phyloP scores from a whole-genome alignment of 768 basidiomycete genomes.

The Xerocomus potaroensis region DNA sequence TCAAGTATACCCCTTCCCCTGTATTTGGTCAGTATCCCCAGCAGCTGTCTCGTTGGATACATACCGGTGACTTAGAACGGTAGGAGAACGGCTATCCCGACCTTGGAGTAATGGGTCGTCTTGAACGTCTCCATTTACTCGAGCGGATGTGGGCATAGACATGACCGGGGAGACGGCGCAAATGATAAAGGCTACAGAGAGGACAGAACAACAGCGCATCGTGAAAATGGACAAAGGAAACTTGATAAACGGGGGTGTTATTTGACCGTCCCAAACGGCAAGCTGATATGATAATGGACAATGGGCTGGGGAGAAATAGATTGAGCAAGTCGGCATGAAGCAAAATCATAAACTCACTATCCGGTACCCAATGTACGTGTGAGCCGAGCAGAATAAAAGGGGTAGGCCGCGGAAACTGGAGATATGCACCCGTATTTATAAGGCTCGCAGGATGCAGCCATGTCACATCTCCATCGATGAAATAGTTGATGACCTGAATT shows the following conservation, averaged over 20 bases:
- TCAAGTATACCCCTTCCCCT: not conserved
- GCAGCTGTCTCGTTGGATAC: not conserved
- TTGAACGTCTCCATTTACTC: not conserved
- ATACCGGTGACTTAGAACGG: not conserved
- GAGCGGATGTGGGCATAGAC: conserved; percentile 4
- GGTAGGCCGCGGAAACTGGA: not conserved
- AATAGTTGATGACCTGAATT: too few species aligned
- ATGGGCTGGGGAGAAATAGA: not conserved
- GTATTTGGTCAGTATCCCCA: not conserved
- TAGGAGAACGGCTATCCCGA: not conserved
- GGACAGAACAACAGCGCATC: conserved; percentile 7
- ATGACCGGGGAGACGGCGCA: conserved; percentile 6
- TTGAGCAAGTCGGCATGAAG: not conserved
- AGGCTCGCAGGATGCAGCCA: too few species aligned
- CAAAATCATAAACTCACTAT: too few species aligned
- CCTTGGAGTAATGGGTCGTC: not conserved
- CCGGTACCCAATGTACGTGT: not conserved
- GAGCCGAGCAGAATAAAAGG: not conserved
- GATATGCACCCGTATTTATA: too few species aligned
- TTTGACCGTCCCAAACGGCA: conserved; percentile 12
- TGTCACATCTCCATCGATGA: too few species aligned
- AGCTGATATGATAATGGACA: not conserved
- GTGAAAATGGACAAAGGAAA: conserved; percentile 1
- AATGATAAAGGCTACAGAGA: conserved; percentile 8
- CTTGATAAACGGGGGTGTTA: conserved; percentile 4